A percentile compares a stretch with the other conserved stretches of the same genome.
Evolutionary conservation across 1,139 yeast species (phyloP).

Genomic region (Oligophagozyma castellii): DNA sequence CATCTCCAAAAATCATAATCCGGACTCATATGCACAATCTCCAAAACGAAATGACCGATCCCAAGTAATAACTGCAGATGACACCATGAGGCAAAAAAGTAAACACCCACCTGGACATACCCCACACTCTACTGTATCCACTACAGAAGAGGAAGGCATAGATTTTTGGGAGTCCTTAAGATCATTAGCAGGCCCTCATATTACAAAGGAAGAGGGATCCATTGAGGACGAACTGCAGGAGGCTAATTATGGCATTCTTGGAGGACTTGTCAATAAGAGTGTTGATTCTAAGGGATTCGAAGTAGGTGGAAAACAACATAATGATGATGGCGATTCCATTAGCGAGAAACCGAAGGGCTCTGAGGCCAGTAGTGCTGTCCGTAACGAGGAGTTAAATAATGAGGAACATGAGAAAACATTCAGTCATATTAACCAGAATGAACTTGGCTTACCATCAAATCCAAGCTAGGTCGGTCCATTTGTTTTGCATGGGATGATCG

Average conservation of each 20-base stretch:
- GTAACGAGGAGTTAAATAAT: neutral
- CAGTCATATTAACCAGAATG: constrained; percentile 5
- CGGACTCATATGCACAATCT: neutral
- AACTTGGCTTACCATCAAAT: constrained; percentile 25
- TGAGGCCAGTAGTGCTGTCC: no score
- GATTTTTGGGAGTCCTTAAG: constrained; percentile 66
- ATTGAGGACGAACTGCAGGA: neutral
- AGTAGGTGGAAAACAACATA: no score
- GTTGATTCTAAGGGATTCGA: no score
- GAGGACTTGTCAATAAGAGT: no score
- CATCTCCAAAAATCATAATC: neutral
- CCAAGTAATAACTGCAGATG: neutral
- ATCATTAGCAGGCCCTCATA: constrained; percentile 27
- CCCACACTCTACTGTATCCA: constrained; percentile 3
- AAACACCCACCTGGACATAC: no score
- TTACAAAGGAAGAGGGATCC: constrained; percentile 4
- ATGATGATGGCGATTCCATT: neutral
- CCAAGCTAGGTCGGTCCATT: no score
- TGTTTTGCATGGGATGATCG: no score
- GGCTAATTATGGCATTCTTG: constrained; percentile 9
- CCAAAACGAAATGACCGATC: neutral
- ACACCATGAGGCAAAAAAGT: neutral
- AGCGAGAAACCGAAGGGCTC: neutral
- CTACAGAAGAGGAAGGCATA: constrained; percentile 34
- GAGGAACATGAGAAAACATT: constrained; percentile 1